These are phyloP conservation scores for Multifurca ochricompacta DNA, from an alignment of 768 basidiomycete species.

Conservation along the genomic window DNA sequence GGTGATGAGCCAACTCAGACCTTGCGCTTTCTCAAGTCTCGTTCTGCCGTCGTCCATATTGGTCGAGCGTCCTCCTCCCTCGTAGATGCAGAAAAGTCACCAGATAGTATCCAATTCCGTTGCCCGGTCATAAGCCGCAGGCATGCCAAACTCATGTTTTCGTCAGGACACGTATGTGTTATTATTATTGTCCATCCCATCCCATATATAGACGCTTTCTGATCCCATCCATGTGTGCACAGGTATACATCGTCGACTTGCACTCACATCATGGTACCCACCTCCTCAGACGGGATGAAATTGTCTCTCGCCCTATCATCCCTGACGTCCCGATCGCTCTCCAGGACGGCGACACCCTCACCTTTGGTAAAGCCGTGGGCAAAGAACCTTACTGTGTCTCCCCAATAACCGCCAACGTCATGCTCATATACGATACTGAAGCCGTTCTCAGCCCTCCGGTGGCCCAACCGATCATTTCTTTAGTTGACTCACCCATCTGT, in stretches of 20 bases:
- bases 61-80: slow-evolving; percentile 57
- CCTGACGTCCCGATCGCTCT: slow-evolving; percentile 52
- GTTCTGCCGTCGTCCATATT: slow-evolving; percentile 48
- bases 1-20: slow-evolving; percentile 37
- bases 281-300: slow-evolving; percentile 46
- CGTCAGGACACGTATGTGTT: slow-evolving; percentile 56
- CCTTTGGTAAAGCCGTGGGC: slow-evolving; percentile 72
- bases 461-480: slow-evolving; percentile 8
- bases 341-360: slow-evolving; percentile 60
- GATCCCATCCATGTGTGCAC: slow-evolving; percentile 9
- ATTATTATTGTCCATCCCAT: background rate
- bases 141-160: slow-evolving; percentile 71
- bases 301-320: slow-evolving; percentile 39
- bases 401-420: slow-evolving; percentile 55
- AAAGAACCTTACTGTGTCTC: slow-evolving; percentile 51
- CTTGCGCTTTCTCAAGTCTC: slow-evolving; percentile 46
- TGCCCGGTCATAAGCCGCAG: slow-evolving; percentile 74
- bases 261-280: slow-evolving; percentile 74
- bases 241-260: slow-evolving; percentile 67
- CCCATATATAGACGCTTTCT: background rate
- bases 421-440: slow-evolving; percentile 37
- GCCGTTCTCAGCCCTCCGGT: background rate
- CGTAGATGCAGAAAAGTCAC: slow-evolving; percentile 32
- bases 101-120: slow-evolving; percentile 52
- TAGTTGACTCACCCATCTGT: slow-evolving; percentile 10